These are phyloP conservation scores for Extremus antarcticus DNA, from an alignment of 495 filamentous ascomycete species.

Conservation along the genomic window DNA sequence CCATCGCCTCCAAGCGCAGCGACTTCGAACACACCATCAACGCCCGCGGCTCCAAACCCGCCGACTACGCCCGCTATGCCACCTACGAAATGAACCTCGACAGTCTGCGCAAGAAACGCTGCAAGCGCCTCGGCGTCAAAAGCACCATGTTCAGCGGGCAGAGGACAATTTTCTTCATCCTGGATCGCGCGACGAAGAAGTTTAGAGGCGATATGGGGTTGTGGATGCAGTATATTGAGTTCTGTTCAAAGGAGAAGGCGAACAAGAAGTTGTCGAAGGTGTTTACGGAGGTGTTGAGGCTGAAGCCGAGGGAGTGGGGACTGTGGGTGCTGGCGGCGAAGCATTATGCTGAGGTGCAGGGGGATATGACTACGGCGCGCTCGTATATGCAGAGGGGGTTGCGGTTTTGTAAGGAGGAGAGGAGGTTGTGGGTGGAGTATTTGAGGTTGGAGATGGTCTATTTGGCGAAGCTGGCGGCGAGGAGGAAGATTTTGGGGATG, in stretches of 20 bases:
- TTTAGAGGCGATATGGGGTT: slow-evolving; percentile 71
- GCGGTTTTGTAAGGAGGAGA: slow-evolving; percentile 67
- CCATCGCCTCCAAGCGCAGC: slow-evolving; percentile 78
- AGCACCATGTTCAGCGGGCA: slow-evolving; percentile 52
- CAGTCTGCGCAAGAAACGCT: slow-evolving; percentile 65
- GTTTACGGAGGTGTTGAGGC: slow-evolving; percentile 62
- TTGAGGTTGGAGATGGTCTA: slow-evolving; percentile 87
- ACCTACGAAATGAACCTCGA: slow-evolving; percentile 90
- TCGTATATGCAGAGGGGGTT: slow-evolving; percentile 83
- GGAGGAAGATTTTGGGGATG: slow-evolving; percentile 58
- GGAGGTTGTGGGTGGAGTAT: slow-evolving; percentile 76
- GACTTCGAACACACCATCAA: slow-evolving; percentile 89
- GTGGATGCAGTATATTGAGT: slow-evolving; percentile 91
- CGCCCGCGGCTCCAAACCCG: slow-evolving; percentile 58
- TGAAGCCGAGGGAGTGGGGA: slow-evolving; percentile 74
- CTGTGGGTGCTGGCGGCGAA: slow-evolving; percentile 82
- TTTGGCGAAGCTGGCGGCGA: slow-evolving; percentile 63
- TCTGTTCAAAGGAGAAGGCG: slow-evolving; percentile 62
- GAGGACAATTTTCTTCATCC: slow-evolving; percentile 73
- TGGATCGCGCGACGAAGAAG: slow-evolving; percentile 76
- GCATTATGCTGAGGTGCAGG: slow-evolving; percentile 60
- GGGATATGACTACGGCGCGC: slow-evolving; percentile 74
- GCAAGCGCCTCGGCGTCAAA: slow-evolving; percentile 67
- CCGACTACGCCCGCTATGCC: slow-evolving; percentile 76
- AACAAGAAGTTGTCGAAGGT: slow-evolving; percentile 69